phyloP scores from a whole-genome alignment of 129 eudicot genomes.

The Flaveria robusta region DNA sequence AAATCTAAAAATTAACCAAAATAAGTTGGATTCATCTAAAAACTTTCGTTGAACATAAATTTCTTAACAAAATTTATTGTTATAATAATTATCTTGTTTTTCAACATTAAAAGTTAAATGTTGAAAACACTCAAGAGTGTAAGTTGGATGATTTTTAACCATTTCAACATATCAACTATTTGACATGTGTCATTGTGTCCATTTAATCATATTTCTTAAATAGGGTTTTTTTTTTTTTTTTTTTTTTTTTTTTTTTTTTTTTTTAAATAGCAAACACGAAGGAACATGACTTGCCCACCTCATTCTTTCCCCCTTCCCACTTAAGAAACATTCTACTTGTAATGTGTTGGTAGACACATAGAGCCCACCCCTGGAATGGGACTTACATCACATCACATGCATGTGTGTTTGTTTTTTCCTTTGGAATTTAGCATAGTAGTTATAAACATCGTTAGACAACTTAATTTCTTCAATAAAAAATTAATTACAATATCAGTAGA shows the following conservation, averaged over 20 bases:
- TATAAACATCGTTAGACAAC: neutral
- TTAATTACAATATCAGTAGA: neutral
- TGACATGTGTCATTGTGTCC: too few species aligned
- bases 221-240: too few species aligned
- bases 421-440: neutral
- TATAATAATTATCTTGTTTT: too few species aligned
- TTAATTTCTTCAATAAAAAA: neutral
- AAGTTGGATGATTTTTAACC: too few species aligned
- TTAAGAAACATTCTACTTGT: neutral
- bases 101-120: too few species aligned
- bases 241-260: too few species aligned
- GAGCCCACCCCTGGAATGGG: slow-evolving; percentile 2
- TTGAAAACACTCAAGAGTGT: too few species aligned
- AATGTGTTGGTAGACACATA: neutral
- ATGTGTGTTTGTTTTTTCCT: neutral
- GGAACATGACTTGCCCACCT: neutral
- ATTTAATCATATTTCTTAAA: too few species aligned
- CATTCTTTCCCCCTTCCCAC: neutral
- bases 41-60: too few species aligned
- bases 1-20: neutral
- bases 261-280: neutral
- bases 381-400: slow-evolving; percentile 6
- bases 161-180: too few species aligned
- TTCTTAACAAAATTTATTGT: too few species aligned
- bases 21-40: too few species aligned